These are phyloP conservation scores for Hypocreales sp. DNA, from an alignment of 2,329 filamentous ascomycete genomes.

Conservation along the genomic window DNA sequence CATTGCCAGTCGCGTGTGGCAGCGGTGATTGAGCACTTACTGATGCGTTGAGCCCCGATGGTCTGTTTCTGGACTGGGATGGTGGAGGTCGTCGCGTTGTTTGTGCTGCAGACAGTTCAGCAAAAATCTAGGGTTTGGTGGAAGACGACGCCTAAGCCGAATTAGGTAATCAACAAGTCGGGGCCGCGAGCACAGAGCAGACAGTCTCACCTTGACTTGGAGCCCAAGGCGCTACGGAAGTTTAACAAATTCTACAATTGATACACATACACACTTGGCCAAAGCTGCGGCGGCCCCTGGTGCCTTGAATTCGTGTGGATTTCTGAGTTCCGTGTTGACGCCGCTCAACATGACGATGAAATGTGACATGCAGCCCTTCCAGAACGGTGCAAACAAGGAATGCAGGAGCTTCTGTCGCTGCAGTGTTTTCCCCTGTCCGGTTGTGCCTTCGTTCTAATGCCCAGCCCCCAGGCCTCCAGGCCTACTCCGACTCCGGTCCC, in stretches of 20 bases:
- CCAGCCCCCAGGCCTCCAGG: slow-evolving; percentile 16
- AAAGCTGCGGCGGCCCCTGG: slow-evolving; percentile 3
- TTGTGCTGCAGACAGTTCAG: slow-evolving; percentile 23
- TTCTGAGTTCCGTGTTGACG: slow-evolving; percentile 48
- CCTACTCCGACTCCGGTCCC: slow-evolving; percentile 12
- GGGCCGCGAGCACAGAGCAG: background rate
- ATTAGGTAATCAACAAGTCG: slow-evolving; percentile 23
- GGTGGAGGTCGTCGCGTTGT: slow-evolving; percentile 16
- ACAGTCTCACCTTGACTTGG: too few species aligned
- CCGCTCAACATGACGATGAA: slow-evolving; percentile 43
- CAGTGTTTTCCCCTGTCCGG: slow-evolving; percentile 19
- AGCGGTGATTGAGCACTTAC: slow-evolving; percentile 15
- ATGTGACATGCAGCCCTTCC: slow-evolving; percentile 52
- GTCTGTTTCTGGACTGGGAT: slow-evolving; percentile 15
- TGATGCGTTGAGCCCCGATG: slow-evolving; percentile 18
- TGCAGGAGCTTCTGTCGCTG: slow-evolving; percentile 35
- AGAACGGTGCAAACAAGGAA: slow-evolving; percentile 39
- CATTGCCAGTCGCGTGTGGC: too few species aligned
- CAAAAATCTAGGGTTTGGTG: slow-evolving; percentile 32
- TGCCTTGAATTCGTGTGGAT: slow-evolving; percentile 25
- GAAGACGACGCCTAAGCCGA: slow-evolving; percentile 18
- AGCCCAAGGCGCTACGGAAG: too few species aligned
- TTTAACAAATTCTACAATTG: too few species aligned
- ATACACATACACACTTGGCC: too few species aligned
- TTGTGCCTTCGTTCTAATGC: slow-evolving; percentile 22